A percentile compares a stretch with the other conserved stretches of the same genome.
Evolutionary conservation across 257 asterid species (phyloP).

Genomic region (Primulina tabacum): DNA sequence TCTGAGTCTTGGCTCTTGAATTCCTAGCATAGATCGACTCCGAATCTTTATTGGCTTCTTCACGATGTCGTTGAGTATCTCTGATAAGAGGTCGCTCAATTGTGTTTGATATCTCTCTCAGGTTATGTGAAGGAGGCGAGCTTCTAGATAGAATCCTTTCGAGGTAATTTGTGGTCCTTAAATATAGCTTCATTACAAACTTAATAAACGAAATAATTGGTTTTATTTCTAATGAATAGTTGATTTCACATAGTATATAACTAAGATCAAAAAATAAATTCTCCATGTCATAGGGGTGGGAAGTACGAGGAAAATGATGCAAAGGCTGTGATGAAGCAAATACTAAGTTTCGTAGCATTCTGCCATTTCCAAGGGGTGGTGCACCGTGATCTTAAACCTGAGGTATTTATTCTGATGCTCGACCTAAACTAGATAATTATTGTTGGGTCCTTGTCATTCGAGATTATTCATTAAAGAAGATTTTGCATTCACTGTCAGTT

Average conservation of each 20-base stretch:
- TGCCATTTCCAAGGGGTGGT: constrained; percentile 98
- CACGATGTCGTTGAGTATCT: background rate
- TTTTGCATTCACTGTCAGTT: background rate
- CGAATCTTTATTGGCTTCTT: background rate
- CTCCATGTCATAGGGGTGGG: constrained; percentile 60
- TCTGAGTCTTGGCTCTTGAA: constrained; percentile 1
- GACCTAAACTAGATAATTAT: too few species aligned
- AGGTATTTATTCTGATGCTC: constrained; percentile 38
- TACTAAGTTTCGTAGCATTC: constrained; percentile 67
- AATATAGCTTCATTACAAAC: background rate
- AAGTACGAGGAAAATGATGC: constrained; percentile 85
- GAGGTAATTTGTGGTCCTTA: constrained; percentile 38
- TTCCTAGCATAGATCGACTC: background rate
- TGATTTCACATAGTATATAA: background rate
- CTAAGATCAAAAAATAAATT: background rate
- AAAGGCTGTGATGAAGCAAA: constrained; percentile 73
- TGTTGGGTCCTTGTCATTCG: background rate
- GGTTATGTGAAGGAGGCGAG: constrained; percentile 98
- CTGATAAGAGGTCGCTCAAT: constrained; percentile 22
- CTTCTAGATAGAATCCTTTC: constrained; percentile 84
- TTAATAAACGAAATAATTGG: background rate
- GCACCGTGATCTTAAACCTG: constrained; percentile 96
- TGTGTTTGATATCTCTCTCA: constrained; percentile 30
- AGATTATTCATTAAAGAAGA: constrained; percentile 2
- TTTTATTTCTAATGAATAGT: background rate